phyloP scores from a whole-genome alignment of 768 basidiomycete genomes.

The Leccinum arenicola region DNA sequence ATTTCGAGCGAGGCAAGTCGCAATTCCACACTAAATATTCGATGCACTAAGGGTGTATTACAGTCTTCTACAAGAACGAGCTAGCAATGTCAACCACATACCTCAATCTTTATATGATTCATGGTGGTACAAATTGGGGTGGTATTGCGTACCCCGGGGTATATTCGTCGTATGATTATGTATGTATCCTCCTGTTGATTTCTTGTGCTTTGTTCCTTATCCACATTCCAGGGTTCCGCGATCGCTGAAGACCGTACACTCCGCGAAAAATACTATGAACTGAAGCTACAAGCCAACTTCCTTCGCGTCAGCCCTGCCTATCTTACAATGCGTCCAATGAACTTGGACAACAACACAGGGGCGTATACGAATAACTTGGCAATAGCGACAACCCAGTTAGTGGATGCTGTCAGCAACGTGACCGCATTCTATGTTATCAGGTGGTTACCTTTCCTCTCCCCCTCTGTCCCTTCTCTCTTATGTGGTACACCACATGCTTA shows the following conservation, averaged over 20 bases:
- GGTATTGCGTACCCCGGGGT: slow-evolving; percentile 52
- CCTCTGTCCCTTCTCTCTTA: neutral
- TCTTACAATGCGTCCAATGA: slow-evolving; percentile 45
- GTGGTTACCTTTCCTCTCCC: neutral
- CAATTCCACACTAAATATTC: neutral
- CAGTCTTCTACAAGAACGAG: slow-evolving; percentile 24
- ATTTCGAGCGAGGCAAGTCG: slow-evolving; percentile 23
- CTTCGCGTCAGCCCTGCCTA: slow-evolving; percentile 49
- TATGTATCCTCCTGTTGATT: slow-evolving; percentile 4
- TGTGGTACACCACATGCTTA: slow-evolving; percentile 2
- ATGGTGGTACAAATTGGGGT: slow-evolving; percentile 66
- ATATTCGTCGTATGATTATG: slow-evolving; percentile 64
- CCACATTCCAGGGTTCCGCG: slow-evolving; percentile 38
- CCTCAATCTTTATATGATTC: slow-evolving; percentile 54
- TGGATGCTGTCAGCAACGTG: slow-evolving; percentile 46
- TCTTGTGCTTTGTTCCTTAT: neutral
- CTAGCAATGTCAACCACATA: slow-evolving; percentile 15
- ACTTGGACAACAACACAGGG: slow-evolving; percentile 38
- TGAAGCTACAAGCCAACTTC: slow-evolving; percentile 52
- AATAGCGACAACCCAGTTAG: slow-evolving; percentile 46
- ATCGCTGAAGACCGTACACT: slow-evolving; percentile 52
- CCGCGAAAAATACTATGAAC: slow-evolving; percentile 52
- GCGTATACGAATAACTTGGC: slow-evolving; percentile 49
- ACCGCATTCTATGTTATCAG: slow-evolving; percentile 45
- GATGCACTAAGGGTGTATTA: slow-evolving; percentile 5